Base-by-base conservation (phyloP, 257 asterid genomes). In the Scutellaria minor region DNA sequence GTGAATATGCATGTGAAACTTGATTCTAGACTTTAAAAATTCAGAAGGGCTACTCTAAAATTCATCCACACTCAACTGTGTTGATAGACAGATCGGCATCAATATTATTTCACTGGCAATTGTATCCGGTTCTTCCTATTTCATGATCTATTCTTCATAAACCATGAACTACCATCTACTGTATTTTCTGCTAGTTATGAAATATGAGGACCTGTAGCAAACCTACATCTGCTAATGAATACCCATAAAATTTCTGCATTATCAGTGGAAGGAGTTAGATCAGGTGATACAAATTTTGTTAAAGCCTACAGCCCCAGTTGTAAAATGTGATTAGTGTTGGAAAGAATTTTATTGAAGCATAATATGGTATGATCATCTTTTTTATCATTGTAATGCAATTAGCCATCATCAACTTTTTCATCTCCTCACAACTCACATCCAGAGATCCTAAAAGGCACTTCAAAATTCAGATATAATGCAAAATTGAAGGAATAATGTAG, bases 301-400 rank as follows among this genome's bases (percentile, higher is more conserved):
- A 5, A 54, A 27, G 14, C 11, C 61, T n/a, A 35, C 57, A 68
- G 42, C 24, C 39, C 50, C 61, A 15, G 45, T 41, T 13, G 20
- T 9, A 39, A 52, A 54, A 45, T 42, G 67, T 42, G 62, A 73
- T 39, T 73, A 47, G 1, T 71, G 63, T 40, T 39, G 66, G 46
- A 64, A 50, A 64, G 10, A 31, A 59, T n/a, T 70, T 18, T 13
- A 37, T 62, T 51, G 68, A 78, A 71, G 61, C 69, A 74, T 50
- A 69, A 61, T 27, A 31, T 42, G 15, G 64, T 12, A 55, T 62
- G 42, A 64, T 42, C 48, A 8, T 27, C 14, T 39, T 46, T 55
- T 59, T 12, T 65, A 46, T 57, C 58, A 48, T 37, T 42, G 56
- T 62, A 53, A n/a, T 12, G 39, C 13, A 76, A 47, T 9, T 59